Percentiles rank a stretch among this genome's conserved stretches.
phyloP scores from a whole-genome alignment of 345 rosid genomes.

The Ceriops decandra region DNA sequence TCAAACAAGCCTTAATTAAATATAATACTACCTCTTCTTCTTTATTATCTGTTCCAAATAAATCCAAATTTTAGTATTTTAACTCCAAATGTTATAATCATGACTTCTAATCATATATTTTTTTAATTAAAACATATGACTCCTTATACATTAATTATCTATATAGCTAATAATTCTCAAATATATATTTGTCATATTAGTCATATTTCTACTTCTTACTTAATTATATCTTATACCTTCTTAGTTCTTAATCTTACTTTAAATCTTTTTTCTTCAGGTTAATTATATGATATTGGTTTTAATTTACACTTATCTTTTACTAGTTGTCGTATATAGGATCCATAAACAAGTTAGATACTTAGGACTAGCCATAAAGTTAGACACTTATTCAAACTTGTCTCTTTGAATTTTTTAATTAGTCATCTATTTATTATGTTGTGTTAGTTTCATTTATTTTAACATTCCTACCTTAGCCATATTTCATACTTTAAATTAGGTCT shows the following conservation, averaged over 20 bases:
- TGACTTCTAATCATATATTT: no score
- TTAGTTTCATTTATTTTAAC: not conserved
- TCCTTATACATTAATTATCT: no score
- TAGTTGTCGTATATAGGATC: no score
- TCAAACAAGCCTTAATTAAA: no score
- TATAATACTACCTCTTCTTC: no score
- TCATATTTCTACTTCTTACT: no score
- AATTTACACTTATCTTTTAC: not conserved
- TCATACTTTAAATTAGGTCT: not conserved
- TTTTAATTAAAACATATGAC: no score
- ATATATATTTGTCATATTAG: no score
- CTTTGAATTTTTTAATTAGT: not conserved
- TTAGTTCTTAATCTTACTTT: not conserved
- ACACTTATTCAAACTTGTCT: not conserved
- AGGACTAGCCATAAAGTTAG: not conserved
- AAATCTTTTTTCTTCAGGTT: not conserved
- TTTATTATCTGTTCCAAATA: no score
- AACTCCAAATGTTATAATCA: no score
- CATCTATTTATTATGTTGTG: fast-evolving
- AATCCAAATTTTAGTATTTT: no score
- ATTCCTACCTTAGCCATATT: not conserved
- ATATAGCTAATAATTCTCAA: no score
- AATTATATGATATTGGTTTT: not conserved
- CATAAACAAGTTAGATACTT: not conserved
- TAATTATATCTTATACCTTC: not conserved